Base-by-base conservation (phyloP, 768 basidiomycete genomes). In the Amanita muscaria region DNA sequence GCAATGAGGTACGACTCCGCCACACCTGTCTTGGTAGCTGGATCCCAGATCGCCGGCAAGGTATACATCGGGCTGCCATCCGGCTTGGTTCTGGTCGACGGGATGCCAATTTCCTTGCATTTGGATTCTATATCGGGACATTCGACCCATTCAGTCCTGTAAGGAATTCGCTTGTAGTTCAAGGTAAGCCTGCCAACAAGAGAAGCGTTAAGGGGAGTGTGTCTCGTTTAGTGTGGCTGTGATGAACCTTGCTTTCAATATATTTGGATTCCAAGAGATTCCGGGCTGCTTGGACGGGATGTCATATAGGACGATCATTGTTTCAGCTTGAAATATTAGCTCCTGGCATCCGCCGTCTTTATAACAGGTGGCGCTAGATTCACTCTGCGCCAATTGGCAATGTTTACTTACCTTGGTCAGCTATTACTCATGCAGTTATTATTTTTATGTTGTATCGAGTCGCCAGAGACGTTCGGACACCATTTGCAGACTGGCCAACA, bases 281-380 rank as follows among this genome's bases (percentile, higher is more conserved):
- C 5, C 42, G 1, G 52, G 43, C 4, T 59, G 40, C 33, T 51
- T 59, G 27, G 63, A 61, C 16, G 68, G 65, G 33, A 76, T 65
- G 44, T 74, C 74, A 56, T 73, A 76, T 33, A 73, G 55, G 15
- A 53, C 57, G 47, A 69, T 65, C 6, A n/a, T n/a, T n/a, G n/a
- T n/a, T n/a, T n/a, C n/a, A n/a, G n/a, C n/a, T n/a, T n/a, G n/a
- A n/a, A n/a, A n/a, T n/a, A n/a, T n/a, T n/a, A n/a, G n/a, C n/a
- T n/a, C n/a, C n/a, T n/a, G n/a, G n/a, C n/a, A n/a, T n/a, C n/a
- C n/a, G n/a, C n/a, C n/a, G n/a, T n/a, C n/a, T n/a, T n/a, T n/a
- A n/a, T n/a, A n/a, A n/a, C n/a, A n/a, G n/a, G n/a, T n/a, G n/a
- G n/a, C n/a, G n/a, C n/a, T n/a, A n/a, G n/a, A n/a, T n/a, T n/a